Base-by-base conservation (phyloP, 495 filamentous ascomycete species). In the Tuber calosporum region DNA sequence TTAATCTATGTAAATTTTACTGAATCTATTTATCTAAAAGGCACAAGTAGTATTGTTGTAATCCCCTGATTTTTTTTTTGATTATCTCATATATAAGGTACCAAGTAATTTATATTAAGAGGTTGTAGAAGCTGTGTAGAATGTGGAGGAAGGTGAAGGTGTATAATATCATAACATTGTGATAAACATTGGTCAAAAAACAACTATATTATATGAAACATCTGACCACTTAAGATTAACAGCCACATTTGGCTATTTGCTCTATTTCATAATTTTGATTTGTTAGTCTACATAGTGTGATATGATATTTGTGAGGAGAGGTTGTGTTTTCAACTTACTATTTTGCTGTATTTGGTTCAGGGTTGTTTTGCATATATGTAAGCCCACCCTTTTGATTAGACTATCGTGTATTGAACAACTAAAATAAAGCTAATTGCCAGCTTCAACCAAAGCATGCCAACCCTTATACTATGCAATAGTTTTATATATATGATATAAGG, bases 131-230 rank as follows among this genome's bases (percentile, higher is more conserved):
- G 69, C 69, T 83, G 38, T 2, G 38, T 38, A 38, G 6, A 38
- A 19, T 43, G 41, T 43, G 41, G 41, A 43, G 41, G 41, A 72
- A 82, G 76, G 81, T n/a, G 81, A 36, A 39, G 73, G 53, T n/a
- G n/a, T n/a, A n/a, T n/a, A n/a, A n/a, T n/a, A n/a, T n/a, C n/a
- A 82, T 79, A 53, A 82, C 81, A 70, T 81, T 42, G 62, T 79
- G 73, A 69, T 2, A 58, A 48, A 45, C 72, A 81, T 22, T 80
- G 72, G 72, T 73, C 34, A 66, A 79, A 74, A 37, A 83, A 81
- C 70, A 75, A 40, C 37, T 13, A 67, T 74, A 37, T 74, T 48
- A 75, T 83, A 74, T 36, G 78, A 81, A 1, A 66, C 45, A 75
- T n/a, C n/a, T 83, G 73, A 26, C 78, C 67, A 70, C 83, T 75